phyloP scores from a whole-genome alignment of 2,329 filamentous ascomycete species.

The Trichoderma sp. region DNA sequence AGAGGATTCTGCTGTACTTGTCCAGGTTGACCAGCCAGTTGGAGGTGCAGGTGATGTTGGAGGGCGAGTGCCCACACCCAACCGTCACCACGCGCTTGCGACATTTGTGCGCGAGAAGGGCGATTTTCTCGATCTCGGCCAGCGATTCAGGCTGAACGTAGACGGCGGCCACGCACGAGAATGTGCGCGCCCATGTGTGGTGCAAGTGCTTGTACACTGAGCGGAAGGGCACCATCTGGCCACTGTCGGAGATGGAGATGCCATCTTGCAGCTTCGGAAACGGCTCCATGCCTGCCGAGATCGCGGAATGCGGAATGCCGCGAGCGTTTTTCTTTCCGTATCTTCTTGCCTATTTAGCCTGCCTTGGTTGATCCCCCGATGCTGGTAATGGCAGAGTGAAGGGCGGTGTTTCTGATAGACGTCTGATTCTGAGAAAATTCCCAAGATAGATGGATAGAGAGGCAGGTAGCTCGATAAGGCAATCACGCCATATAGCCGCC shows the following conservation, averaged over 20 bases:
- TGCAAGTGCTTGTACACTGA: slow-evolving; percentile 73
- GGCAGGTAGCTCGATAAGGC: not conserved
- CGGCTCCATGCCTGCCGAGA: slow-evolving; percentile 39
- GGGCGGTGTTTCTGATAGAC: not conserved
- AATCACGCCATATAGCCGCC: slow-evolving; percentile 20
- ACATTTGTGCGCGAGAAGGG: slow-evolving; percentile 78
- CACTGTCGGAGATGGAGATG: slow-evolving; percentile 20
- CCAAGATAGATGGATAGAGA: not conserved
- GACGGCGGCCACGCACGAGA: slow-evolving; percentile 84
- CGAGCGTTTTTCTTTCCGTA: not conserved
- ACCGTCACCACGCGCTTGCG: slow-evolving; percentile 80
- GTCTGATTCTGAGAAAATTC: not conserved
- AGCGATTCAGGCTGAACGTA: slow-evolving; percentile 83
- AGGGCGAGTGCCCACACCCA: slow-evolving; percentile 92
- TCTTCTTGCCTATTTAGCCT: not conserved
- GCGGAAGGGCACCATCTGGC: slow-evolving; percentile 68
- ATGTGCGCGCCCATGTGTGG: slow-evolving; percentile 93
- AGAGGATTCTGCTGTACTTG: slow-evolving; percentile 71
- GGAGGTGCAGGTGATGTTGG: slow-evolving; percentile 86
- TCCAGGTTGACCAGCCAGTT: slow-evolving; percentile 96
- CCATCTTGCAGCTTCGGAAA: slow-evolving; percentile 38
- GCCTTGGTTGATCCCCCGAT: not conserved
- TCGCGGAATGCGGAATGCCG: not conserved
- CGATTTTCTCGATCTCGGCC: slow-evolving; percentile 78
- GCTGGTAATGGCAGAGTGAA: not conserved